Percentiles rank a stretch among this genome's conserved stretches.
phyloP scores from a whole-genome alignment of 2,329 filamentous ascomycete species.

The Alternaria sp. region DNA sequence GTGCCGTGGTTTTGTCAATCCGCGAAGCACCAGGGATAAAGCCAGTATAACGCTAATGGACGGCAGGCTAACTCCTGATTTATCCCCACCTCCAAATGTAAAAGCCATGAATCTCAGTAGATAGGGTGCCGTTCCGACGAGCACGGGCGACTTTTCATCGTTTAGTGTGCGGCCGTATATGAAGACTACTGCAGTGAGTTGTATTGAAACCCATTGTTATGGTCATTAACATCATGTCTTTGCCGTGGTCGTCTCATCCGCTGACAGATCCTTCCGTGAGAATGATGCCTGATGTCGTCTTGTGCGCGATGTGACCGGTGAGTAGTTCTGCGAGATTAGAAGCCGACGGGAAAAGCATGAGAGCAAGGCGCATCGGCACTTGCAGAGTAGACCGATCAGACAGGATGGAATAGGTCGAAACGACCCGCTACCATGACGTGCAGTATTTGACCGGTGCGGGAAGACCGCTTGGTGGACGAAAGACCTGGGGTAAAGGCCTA shows the following conservation, averaged over 20 bases:
- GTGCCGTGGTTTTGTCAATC: neutral
- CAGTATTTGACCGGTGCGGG: conserved; percentile 22
- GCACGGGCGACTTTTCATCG: neutral
- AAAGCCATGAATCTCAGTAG: neutral
- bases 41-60: neutral
- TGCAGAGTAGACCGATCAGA: conserved; percentile 14
- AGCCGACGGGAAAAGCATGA: neutral
- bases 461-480: conserved; percentile 2
- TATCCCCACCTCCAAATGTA: neutral
- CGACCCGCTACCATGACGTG: conserved; percentile 9
- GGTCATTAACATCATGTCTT: neutral
- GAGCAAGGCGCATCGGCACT: neutral
- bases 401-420: neutral
- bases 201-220: neutral
- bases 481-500: conserved; percentile 1
- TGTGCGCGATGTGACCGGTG: neutral
- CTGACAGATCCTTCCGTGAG: too few relatives aligned
- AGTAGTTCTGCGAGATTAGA: neutral
- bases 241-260: neutral
- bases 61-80: neutral
- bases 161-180: neutral
- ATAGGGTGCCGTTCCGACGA: neutral
- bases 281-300: neutral
- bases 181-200: neutral
- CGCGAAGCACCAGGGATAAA: neutral